Evolutionary conservation across 1,284 basidiomycete species (phyloP).

Genomic region (Trichosporon inkin): DNA sequence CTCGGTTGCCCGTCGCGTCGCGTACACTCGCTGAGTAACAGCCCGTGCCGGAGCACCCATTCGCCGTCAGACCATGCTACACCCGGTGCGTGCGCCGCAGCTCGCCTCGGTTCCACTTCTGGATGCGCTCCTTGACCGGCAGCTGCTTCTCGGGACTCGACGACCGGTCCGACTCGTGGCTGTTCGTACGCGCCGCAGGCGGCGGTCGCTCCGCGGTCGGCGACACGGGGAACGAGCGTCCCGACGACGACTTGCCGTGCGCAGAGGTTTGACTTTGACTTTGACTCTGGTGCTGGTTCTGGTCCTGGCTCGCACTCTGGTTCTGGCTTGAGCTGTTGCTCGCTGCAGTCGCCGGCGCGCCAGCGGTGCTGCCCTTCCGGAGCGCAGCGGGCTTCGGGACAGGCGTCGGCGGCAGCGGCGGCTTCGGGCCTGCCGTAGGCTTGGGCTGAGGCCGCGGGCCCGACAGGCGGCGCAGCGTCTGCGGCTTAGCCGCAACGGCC

Average conservation of each 20-base stretch:
- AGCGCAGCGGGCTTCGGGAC: constrained; percentile 14
- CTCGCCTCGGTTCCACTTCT: constrained; percentile 36
- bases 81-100: background rate
- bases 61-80: too few species aligned
- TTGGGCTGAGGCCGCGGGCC: constrained; percentile 12
- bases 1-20: too few species aligned
- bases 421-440: background rate
- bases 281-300: background rate
- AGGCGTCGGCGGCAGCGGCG: constrained; percentile 5
- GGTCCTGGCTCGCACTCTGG: background rate
- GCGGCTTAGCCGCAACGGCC: constrained; percentile 32
- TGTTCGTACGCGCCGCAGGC: background rate
- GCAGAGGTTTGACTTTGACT: constrained; percentile 1
- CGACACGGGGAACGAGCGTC: constrained; percentile 33
- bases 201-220: background rate
- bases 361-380: background rate
- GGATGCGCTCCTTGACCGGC: constrained; percentile 42
- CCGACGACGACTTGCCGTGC: constrained; percentile 31
- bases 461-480: constrained; percentile 26
- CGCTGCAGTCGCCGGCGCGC: constrained; percentile 4
- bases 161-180: constrained; percentile 11
- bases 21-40: too few species aligned
- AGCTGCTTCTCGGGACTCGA: constrained; percentile 45
- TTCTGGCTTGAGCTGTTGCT: constrained; percentile 15
- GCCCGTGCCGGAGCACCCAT: too few species aligned